These are phyloP conservation scores for Xylaria sp. DNA, from an alignment of 2,329 filamentous ascomycete genomes.

Conservation along the genomic window DNA sequence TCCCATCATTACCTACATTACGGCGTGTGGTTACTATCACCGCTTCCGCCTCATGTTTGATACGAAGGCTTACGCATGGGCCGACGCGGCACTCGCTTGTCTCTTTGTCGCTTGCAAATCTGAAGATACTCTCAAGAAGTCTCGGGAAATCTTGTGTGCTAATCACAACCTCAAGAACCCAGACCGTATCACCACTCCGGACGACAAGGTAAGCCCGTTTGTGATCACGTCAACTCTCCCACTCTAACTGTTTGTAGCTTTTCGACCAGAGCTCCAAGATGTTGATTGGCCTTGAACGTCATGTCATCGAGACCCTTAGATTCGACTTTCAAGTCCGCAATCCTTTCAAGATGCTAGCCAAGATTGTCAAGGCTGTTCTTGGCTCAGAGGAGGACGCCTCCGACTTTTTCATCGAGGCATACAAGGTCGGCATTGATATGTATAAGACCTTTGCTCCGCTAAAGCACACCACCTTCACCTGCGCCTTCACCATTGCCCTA, in stretches of 20 bases:
- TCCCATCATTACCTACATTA: constrained; percentile 89
- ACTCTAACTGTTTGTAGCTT: constrained; percentile 54
- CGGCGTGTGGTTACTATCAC: constrained; percentile 91
- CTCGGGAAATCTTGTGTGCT: constrained; percentile 87
- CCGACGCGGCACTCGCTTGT: constrained; percentile 86
- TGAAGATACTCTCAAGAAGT: constrained; percentile 98
- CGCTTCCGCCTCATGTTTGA: constrained; percentile 86
- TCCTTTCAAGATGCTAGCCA: constrained; percentile 83
- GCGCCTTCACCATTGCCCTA: constrained; percentile 83
- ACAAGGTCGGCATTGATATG: constrained; percentile 83
- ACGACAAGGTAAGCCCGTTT: constrained; percentile 72
- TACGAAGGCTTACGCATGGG: constrained; percentile 83
- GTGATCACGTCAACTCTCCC: no score
- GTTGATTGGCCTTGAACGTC: constrained; percentile 86
- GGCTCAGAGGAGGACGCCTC: constrained; percentile 51
- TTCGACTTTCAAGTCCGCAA: constrained; percentile 94
- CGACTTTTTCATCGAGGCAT: constrained; percentile 70
- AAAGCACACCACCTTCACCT: constrained; percentile 85
- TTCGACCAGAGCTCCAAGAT: constrained; percentile 81
- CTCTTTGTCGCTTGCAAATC: constrained; percentile 96
- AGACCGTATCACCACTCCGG: constrained; percentile 72
- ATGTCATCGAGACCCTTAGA: constrained; percentile 89
- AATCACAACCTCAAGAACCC: constrained; percentile 81
- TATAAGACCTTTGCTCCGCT: constrained; percentile 93
- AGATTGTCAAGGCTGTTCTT: constrained; percentile 69